These are phyloP conservation scores for Aspergillus steynii DNA, from an alignment of 495 filamentous ascomycete genomes.

Conservation along the genomic window DNA sequence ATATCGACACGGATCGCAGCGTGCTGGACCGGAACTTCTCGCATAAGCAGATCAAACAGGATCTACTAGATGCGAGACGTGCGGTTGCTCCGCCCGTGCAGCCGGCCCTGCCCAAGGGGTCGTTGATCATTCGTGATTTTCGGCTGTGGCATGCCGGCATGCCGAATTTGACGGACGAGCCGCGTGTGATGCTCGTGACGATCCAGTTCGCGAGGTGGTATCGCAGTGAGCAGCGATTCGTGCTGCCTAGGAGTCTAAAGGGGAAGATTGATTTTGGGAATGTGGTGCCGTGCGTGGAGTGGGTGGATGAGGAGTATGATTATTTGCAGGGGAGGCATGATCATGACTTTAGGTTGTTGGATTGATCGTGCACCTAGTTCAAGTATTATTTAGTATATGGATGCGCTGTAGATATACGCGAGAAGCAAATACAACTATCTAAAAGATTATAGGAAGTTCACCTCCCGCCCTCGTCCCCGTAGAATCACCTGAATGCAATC, in stretches of 20 bases:
- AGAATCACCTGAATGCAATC: no score
- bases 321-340: slow-evolving; percentile 30
- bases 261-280: slow-evolving; percentile 21
- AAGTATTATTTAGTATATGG: no score
- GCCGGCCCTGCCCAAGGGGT: slow-evolving; percentile 38
- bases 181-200: slow-evolving; percentile 45
- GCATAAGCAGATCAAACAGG: slow-evolving; percentile 22
- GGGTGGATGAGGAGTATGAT: slow-evolving; percentile 30
- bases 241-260: slow-evolving; percentile 20
- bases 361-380: no score
- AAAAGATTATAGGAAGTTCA: no score
- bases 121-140: slow-evolving; percentile 42
- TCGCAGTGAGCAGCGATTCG: slow-evolving; percentile 21
- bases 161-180: slow-evolving; percentile 41
- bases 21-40: slow-evolving; percentile 24
- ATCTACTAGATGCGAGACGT: slow-evolving; percentile 31
- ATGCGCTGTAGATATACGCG: no score
- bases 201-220: slow-evolving; percentile 34
- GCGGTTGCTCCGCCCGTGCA: slow-evolving; percentile 35
- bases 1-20: slow-evolving; percentile 28
- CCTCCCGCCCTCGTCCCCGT: no score
- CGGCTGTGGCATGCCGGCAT: slow-evolving; percentile 47
- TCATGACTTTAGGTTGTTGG: slow-evolving; percentile 27
- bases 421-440: no score
- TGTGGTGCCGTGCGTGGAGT: slow-evolving; percentile 23